phyloP scores from a whole-genome alignment of 306 rosid species.

The Chamaecrista fasciculata region DNA sequence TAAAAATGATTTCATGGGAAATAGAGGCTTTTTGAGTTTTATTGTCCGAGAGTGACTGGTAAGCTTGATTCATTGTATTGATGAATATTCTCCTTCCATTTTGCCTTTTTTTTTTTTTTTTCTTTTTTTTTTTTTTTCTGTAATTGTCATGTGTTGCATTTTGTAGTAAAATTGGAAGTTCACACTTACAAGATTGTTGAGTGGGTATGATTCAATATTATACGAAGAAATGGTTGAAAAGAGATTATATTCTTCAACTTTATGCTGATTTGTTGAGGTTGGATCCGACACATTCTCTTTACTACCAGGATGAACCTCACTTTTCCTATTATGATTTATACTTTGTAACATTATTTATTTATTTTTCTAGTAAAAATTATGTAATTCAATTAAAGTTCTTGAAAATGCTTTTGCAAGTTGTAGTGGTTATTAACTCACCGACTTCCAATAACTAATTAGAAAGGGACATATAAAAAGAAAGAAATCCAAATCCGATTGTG shows the following conservation, averaged over 20 bases:
- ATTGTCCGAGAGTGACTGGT: slow-evolving; percentile 67
- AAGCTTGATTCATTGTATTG: slow-evolving; percentile 23
- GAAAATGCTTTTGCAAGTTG: too few relatives aligned
- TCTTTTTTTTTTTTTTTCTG: too few relatives aligned
- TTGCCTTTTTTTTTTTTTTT: slow-evolving; percentile 7
- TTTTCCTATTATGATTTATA: slow-evolving; percentile 20
- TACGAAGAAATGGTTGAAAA: slow-evolving; percentile 45
- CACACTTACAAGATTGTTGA: slow-evolving; percentile 80
- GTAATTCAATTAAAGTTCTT: too few relatives aligned
- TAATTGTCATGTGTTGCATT: slow-evolving; percentile 15
- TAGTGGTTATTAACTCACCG: too few relatives aligned
- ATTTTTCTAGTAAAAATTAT: too few relatives aligned
- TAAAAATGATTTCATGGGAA: slow-evolving; percentile 64
- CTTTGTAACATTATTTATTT: too few relatives aligned
- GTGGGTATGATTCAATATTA: slow-evolving; percentile 56
- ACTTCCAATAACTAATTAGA: too few relatives aligned
- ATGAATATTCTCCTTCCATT: slow-evolving; percentile 15
- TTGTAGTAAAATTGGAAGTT: slow-evolving; percentile 91
- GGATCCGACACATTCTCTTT: slow-evolving; percentile 62
- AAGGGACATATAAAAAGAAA: too few relatives aligned
- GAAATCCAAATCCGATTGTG: too few relatives aligned
- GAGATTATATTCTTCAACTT: slow-evolving; percentile 73
- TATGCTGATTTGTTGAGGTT: slow-evolving; percentile 58
- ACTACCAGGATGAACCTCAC: slow-evolving; percentile 55
- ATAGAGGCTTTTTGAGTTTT: slow-evolving; percentile 59